A percentile compares a stretch with the other conserved stretches of the same genome.
phyloP scores from a whole-genome alignment of 179 eudicot genomes.

The Drosera spatulata region DNA sequence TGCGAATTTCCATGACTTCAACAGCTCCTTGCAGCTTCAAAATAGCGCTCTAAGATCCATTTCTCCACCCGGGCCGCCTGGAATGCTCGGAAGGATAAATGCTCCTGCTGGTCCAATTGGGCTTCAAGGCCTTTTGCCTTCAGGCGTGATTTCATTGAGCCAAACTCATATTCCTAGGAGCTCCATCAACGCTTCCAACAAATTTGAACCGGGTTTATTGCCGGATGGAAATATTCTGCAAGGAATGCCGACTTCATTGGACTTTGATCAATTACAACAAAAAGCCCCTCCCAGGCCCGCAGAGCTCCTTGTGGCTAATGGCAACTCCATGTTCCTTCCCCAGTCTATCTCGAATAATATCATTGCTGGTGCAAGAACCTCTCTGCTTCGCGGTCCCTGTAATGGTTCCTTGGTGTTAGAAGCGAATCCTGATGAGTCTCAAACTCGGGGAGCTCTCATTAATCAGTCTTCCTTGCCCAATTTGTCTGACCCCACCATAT shows the following conservation, averaged over 20 bases:
- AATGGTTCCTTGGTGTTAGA: conserved; percentile 18
- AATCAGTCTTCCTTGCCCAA: conserved; percentile 16
- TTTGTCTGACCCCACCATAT: conserved; percentile 23
- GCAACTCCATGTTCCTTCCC: conserved; percentile 8
- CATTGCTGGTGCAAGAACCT: conserved; percentile 17
- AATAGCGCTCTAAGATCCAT: conserved; percentile 24
- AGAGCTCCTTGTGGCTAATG: conserved; percentile 10
- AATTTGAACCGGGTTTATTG: conserved; percentile 19
- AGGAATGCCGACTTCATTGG: conserved; percentile 49
- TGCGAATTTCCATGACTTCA: conserved; percentile 26
- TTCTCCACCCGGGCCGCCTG: conserved; percentile 18
- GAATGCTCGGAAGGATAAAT: conserved; percentile 47
- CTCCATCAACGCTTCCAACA: conserved; percentile 16
- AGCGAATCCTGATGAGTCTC: conserved; percentile 19
- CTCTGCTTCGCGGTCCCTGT: conserved; percentile 16
- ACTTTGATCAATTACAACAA: conserved; percentile 34
- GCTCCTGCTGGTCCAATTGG: conserved; percentile 35
- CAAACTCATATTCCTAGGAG: conserved; percentile 26
- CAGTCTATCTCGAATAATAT: conserved; percentile 6
- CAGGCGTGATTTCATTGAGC: conserved; percentile 34
- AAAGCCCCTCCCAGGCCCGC: conserved; percentile 10
- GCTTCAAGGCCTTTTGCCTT: conserved; percentile 31
- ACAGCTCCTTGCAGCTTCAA: conserved; percentile 24
- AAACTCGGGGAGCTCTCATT: conserved; percentile 11
- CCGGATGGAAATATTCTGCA: conserved; percentile 36